phyloP scores from a whole-genome alignment of 1,284 basidiomycete genomes.

The Cutaneotrichosporon sp. region DNA sequence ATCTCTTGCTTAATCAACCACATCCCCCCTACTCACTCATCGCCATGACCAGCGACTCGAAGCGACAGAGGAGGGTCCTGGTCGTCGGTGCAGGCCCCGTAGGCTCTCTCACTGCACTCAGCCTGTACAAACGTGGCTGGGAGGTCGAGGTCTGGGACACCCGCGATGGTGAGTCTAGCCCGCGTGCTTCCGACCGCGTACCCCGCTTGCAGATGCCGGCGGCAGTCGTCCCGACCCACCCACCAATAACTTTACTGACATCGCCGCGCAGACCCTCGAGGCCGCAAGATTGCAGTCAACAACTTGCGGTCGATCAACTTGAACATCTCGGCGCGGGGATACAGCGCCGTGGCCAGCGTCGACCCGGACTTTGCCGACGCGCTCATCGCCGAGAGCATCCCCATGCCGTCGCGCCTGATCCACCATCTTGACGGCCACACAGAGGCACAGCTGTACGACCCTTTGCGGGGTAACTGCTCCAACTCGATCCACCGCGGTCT shows the following conservation, averaged over 20 bases:
- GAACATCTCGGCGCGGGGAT: conserved; percentile 87
- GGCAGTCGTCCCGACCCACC: neutral
- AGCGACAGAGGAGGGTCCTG: conserved; percentile 42
- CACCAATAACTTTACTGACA: too few species aligned
- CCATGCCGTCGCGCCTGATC: conserved; percentile 94
- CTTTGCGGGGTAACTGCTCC: conserved; percentile 75
- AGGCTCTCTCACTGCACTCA: conserved; percentile 82
- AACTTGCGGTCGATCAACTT: conserved; percentile 82
- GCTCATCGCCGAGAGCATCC: conserved; percentile 75
- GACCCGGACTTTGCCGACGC: conserved; percentile 66
- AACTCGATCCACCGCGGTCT: conserved; percentile 86
- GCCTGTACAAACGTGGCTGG: conserved; percentile 84
- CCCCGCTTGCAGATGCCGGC: neutral
- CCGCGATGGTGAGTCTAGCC: conserved; percentile 62
- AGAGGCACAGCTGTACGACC: conserved; percentile 81
- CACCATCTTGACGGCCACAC: conserved; percentile 66
- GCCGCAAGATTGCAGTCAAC: conserved; percentile 31
- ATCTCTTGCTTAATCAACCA: neutral
- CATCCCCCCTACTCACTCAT: neutral
- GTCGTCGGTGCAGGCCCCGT: conserved; percentile 84
- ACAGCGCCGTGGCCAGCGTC: conserved; percentile 76
- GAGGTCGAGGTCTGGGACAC: conserved; percentile 82
- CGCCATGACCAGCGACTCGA: neutral
- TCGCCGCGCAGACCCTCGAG: conserved; percentile 37
- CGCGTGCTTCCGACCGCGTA: neutral